Base-by-base conservation (phyloP, 2,329 filamentous ascomycete species). In the Beauveria medogensis region DNA sequence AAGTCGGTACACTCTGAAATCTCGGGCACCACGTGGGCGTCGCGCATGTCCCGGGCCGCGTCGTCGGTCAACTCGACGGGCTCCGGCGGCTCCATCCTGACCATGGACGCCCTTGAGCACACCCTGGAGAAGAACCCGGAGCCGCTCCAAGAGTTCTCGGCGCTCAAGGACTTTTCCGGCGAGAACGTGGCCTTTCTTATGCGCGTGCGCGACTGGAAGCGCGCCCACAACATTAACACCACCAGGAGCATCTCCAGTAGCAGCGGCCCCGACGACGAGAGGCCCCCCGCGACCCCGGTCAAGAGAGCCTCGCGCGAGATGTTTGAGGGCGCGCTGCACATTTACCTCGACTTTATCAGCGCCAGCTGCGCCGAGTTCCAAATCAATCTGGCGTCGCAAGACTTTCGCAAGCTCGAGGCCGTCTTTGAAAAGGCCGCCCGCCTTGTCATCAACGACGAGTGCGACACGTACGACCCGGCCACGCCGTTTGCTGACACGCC, bases 151-250 rank as follows among this genome's bases (percentile, higher is more conserved):
- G 73, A 82, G 61, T 89, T 86, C 68, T 84, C 85, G 0, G 85
- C 84, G 0, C 75, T 81, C 2, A 77, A 80, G 50, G 85, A 88
- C 65, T 87, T 88, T 68, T 87, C 84, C 0, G 85, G 84, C 7
- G 85, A 88, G 70, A 88, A 88, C 68, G 84, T 88, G 65, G 81
- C 85, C 52, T 89, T 89, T 69, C 72, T 89, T 5, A 82, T 79
- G 9, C 75, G 77, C 46, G 80, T 88, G 9, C 74, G 78, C 2
- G 77, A 80, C 61, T 87, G 82, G 80, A 82, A 80, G 69, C 64
- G 66, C 6, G 66, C 67, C 14, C 69, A 70, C 58, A 40, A 34
- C 3, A 46, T 63, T 9, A 22, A 63, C 3, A 58, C 55, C 40
- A 63, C 66, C 56, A 65, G 66, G 56, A 60, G 70, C 48, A 65